Evolutionary conservation across 2,329 filamentous ascomycete species (phyloP).

Genomic region (Curvularia spicifera): DNA sequence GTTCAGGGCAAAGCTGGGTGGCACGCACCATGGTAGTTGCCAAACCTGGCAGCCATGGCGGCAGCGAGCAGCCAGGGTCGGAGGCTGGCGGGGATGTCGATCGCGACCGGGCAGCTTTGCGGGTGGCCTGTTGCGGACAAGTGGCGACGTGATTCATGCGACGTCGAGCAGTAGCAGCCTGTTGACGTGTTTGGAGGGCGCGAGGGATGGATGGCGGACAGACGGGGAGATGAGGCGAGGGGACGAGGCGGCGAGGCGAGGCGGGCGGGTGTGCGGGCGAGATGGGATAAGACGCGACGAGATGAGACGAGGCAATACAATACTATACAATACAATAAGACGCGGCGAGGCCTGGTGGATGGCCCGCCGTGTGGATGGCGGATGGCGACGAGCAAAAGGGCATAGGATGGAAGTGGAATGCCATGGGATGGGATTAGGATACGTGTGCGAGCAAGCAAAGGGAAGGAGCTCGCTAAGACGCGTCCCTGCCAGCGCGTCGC

Average conservation of each 20-base stretch:
- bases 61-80: slow-evolving; percentile 12
- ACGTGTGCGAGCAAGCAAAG: neutral
- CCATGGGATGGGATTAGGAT: neutral
- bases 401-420: too few relatives aligned
- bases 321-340: too few relatives aligned
- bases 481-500: neutral
- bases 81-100: slow-evolving; percentile 29
- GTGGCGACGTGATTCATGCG: slow-evolving; percentile 28
- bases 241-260: slow-evolving; percentile 10
- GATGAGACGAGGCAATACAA: slow-evolving; percentile 10
- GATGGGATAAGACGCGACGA: slow-evolving; percentile 8
- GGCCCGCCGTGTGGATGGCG: too few relatives aligned
- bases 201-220: neutral
- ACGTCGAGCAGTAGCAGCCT: slow-evolving; percentile 16
- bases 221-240: slow-evolving; percentile 5
- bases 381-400: too few relatives aligned
- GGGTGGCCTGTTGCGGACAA: slow-evolving; percentile 18
- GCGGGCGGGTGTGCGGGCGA: slow-evolving; percentile 2
- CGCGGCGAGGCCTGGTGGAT: too few relatives aligned
- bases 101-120: slow-evolving; percentile 26
- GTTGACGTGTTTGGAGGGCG: slow-evolving; percentile 7
- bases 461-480: neutral
- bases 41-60: slow-evolving; percentile 41
- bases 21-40: slow-evolving; percentile 42
- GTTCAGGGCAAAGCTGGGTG: slow-evolving; percentile 13